Conservation (phyloP, 208 protist species). For the Perkinsela sp. region DNA sequence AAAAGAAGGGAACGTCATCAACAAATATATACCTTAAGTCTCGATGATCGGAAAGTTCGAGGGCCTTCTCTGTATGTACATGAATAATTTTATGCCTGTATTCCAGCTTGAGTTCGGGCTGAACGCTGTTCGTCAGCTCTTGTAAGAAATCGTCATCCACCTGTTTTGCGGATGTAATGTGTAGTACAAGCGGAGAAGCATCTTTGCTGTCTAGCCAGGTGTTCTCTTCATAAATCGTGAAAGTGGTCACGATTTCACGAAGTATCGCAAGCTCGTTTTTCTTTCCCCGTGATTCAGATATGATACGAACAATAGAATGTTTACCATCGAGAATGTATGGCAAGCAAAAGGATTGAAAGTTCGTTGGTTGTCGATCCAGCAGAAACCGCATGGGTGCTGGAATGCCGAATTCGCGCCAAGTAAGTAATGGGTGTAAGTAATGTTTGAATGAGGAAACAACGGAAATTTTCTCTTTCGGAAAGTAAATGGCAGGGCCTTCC, state of each 20-base stretch:
- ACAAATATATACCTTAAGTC: not conserved
- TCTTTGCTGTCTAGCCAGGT: not conserved
- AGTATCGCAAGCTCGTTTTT: constrained; percentile 6
- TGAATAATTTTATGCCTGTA: not conserved
- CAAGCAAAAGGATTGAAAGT: not conserved
- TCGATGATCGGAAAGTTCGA: not conserved
- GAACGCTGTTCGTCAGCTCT: not conserved
- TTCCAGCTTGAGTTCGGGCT: not conserved
- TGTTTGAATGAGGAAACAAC: not conserved
- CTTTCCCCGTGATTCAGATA: constrained; percentile 24
- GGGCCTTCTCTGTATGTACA: not conserved
- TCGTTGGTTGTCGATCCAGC: not conserved
- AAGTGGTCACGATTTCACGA: not conserved
- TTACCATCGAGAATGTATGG: constrained; percentile 30
- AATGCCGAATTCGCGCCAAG: not conserved
- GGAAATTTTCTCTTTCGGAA: not conserved
- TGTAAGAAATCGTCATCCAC: not conserved
- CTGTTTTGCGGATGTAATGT: not conserved
- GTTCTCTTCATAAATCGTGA: not conserved
- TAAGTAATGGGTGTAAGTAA: not conserved
- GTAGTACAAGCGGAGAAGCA: not conserved
- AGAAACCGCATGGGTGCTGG: not conserved
- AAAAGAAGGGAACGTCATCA: not conserved
- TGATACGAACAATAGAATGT: constrained; percentile 74
- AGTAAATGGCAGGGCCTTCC: not conserved